phyloP scores from a whole-genome alignment of 352 stramenopile genomes.

The Globisporangium viniferum region DNA sequence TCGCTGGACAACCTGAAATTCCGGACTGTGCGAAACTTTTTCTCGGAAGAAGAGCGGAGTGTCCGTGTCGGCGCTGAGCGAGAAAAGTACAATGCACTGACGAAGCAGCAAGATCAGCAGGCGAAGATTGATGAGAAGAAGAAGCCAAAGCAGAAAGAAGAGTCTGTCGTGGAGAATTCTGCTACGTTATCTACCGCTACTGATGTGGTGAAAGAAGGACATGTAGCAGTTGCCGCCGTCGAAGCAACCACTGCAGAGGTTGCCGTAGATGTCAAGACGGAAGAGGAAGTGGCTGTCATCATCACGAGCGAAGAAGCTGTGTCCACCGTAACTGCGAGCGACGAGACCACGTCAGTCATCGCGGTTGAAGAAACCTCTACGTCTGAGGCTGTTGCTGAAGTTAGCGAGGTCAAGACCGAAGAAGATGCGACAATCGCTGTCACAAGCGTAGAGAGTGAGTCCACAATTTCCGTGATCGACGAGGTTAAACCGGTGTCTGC shows the following conservation, averaged over 20 bases:
- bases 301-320: not conserved
- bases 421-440: not conserved
- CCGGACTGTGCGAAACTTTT: constrained; percentile 52
- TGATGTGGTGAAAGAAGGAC: not conserved
- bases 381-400: not conserved
- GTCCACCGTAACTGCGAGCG: not conserved
- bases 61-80: constrained; percentile 45
- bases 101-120: constrained; percentile 38
- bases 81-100: constrained; percentile 50
- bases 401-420: not conserved
- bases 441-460: not conserved
- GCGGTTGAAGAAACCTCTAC: not conserved
- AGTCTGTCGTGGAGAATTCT: not conserved
- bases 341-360: not conserved
- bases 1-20: constrained; percentile 46
- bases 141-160: constrained; percentile 14
- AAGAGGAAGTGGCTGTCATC: not conserved
- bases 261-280: not conserved
- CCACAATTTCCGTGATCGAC: not conserved
- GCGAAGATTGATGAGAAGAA: constrained; percentile 20
- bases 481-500: not conserved
- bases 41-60: constrained; percentile 41
- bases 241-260: not conserved
- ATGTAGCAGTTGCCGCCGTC: not conserved
- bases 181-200: not conserved